Conservation (phyloP, 169 alveolate species). For the Plasmodium cynomolgi region DNA sequence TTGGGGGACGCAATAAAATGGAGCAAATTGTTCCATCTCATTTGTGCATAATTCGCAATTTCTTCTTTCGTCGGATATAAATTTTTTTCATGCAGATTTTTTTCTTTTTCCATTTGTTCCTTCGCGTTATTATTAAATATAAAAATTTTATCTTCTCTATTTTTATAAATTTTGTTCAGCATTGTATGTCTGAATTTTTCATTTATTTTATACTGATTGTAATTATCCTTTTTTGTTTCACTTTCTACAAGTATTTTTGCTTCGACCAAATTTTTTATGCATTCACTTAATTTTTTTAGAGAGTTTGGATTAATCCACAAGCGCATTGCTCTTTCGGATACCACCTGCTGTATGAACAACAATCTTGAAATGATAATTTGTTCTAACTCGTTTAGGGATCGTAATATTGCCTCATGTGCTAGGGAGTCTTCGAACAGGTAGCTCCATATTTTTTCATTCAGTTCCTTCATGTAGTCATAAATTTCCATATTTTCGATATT, state of each 20-base stretch:
- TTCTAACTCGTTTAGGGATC: conserved; percentile 85
- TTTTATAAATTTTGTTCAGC: conserved; percentile 67
- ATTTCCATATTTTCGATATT: conserved; percentile 74
- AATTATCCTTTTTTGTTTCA: conserved; percentile 70
- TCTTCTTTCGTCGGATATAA: conserved; percentile 64
- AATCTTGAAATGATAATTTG: conserved; percentile 82
- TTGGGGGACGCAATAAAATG: conserved; percentile 73
- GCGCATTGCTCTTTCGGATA: conserved; percentile 88
- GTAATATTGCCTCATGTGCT: conserved; percentile 80
- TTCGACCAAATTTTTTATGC: conserved; percentile 73
- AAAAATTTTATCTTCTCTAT: conserved; percentile 20
- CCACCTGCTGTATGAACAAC: conserved; percentile 86
- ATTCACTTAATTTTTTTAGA: conserved; percentile 80
- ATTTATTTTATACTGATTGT: conserved; percentile 65
- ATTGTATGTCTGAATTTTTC: conserved; percentile 56
- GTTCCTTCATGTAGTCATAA: conserved; percentile 71
- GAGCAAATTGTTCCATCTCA: conserved; percentile 52
- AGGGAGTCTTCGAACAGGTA: conserved; percentile 66
- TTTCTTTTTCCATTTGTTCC: conserved; percentile 61
- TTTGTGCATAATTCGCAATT: conserved; percentile 27
- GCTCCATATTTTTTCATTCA: conserved; percentile 59
- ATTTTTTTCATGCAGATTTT: conserved; percentile 39
- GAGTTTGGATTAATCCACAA: conserved; percentile 85
- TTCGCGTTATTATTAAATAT: conserved; percentile 59
- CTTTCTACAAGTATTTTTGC: conserved; percentile 66